Evolutionary conservation across 352 stramenopile genomes (phyloP), one percentile per base, ranked within the genome.

Genomic region (Pythium periplocum): DNA sequence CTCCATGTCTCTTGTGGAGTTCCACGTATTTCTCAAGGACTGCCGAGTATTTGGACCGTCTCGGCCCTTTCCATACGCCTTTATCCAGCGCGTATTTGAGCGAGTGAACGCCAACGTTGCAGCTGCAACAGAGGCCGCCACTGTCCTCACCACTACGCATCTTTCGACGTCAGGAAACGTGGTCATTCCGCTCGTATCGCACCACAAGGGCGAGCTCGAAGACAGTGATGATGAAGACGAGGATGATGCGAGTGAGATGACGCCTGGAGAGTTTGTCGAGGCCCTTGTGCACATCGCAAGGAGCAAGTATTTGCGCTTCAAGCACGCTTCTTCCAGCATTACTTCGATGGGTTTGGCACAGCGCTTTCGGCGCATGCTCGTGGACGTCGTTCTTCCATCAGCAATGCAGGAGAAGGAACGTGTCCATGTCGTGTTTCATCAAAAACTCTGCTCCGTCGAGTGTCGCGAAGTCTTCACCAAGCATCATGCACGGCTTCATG

Each of bases 1-100:
- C 31, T 78, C 64, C 9, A 87, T 90, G 74, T 87, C 76, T 2
- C 60, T 90, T 5, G 53, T 70, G 9, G 76, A 90, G 52, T 90
- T 86, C 55, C 66, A 79, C 38, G 44, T 64, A 3, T 83, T 90
- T 40, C 61, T 90, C 10, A 87, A 90, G 51, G 78, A 90, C 39
- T 86, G 72, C 31, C 66, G 72, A 32, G 64, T 84, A n/a, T 86
- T 86, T 53, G 77, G 77, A 6, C 69, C 65, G 7, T 48, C 64
- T 36, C 62, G 55, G 31, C 51, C 72, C 10, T 87, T 87, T 45
- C 77, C 77, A 6, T 86, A 87, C 62, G 68, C 66, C 17, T 84
- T 81, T 9, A 62, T 87, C 35, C 65, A 81, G 50, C 56, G 51
- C 1, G 64, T 83, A 1, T 82, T 87, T 38, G 74, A 81, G 44